A percentile compares a stretch with the other conserved stretches of the same genome.
Conservation (phyloP, 2,329 filamentous ascomycete species). For the Aspergillus chevalieri region DNA sequence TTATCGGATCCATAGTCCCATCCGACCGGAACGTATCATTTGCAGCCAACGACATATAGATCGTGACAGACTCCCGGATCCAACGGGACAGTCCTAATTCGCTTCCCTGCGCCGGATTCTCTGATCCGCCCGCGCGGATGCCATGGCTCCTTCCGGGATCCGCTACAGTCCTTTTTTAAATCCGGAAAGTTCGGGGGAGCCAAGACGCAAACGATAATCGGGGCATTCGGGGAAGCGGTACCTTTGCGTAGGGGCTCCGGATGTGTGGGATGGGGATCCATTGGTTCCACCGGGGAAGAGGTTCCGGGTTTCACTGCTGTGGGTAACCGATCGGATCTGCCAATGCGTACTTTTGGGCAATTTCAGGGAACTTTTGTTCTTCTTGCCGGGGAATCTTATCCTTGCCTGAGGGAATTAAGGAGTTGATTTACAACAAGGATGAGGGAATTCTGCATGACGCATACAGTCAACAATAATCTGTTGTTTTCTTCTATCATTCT, state of each 20-base stretch:
- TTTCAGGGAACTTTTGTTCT: background rate
- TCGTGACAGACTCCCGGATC: background rate
- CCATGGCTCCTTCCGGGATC: background rate
- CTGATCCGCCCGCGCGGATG: background rate
- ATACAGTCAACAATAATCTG: too few relatives aligned
- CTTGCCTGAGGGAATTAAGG: background rate
- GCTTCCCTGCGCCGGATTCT: background rate
- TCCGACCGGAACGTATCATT: background rate
- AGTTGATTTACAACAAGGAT: too few relatives aligned
- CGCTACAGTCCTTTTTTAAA: background rate
- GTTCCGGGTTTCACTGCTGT: background rate
- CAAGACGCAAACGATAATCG: background rate
- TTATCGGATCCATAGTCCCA: background rate
- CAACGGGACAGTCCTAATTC: background rate
- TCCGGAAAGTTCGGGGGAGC: background rate
- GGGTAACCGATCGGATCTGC: background rate
- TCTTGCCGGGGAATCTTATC: background rate
- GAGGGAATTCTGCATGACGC: too few relatives aligned
- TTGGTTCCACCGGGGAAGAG: background rate
- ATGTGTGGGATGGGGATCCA: background rate
- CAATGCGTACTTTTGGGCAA: background rate
- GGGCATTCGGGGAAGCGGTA: background rate
- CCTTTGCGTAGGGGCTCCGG: background rate
- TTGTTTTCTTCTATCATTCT: too few relatives aligned
- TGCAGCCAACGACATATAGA: background rate